phyloP scores from a whole-genome alignment of 257 asterid species.

The Eucommia ulmoides region DNA sequence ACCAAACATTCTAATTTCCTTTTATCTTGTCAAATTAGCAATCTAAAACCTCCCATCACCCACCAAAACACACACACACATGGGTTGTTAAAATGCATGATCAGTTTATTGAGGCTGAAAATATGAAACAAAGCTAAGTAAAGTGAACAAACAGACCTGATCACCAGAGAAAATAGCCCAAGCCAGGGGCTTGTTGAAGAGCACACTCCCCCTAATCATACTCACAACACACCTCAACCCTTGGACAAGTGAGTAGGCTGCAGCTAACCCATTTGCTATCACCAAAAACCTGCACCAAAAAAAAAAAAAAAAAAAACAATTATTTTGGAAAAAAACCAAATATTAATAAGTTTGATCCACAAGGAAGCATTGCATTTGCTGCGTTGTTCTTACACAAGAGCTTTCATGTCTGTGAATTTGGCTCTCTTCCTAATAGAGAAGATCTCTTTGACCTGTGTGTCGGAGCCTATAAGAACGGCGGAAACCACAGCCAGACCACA shows the following conservation, averaged over 20 bases:
- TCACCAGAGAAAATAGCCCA: conserved; percentile 98
- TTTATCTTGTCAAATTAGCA: too few relatives aligned
- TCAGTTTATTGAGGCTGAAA: too few relatives aligned
- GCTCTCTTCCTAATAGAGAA: conserved; percentile 76
- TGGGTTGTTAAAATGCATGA: too few relatives aligned
- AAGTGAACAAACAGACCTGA: too few relatives aligned
- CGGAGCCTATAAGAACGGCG: conserved; percentile 68
- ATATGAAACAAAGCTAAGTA: too few relatives aligned
- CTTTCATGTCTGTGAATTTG: conserved; percentile 85
- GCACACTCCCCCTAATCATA: conserved; percentile 70
- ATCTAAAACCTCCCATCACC: too few relatives aligned
- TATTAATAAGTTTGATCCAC: not conserved
- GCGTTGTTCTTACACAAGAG: conserved; percentile 64
- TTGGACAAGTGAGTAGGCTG: conserved; percentile 78
- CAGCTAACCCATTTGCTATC: conserved; percentile 63
- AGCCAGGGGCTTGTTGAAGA: conserved; percentile 85
- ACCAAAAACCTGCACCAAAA: conserved; percentile 71
- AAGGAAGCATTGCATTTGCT: not conserved
- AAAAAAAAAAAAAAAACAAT: not conserved
- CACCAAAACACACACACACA: too few relatives aligned
- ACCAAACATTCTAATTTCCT: too few relatives aligned
- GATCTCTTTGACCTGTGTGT: conserved; percentile 68
- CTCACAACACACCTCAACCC: conserved; percentile 65
- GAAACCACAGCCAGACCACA: conserved; percentile 56
- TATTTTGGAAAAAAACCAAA: not conserved